A percentile compares a stretch with the other conserved stretches of the same genome.
phyloP scores from a whole-genome alignment of 148 eudicot species.

The Dianthus caryophyllus region DNA sequence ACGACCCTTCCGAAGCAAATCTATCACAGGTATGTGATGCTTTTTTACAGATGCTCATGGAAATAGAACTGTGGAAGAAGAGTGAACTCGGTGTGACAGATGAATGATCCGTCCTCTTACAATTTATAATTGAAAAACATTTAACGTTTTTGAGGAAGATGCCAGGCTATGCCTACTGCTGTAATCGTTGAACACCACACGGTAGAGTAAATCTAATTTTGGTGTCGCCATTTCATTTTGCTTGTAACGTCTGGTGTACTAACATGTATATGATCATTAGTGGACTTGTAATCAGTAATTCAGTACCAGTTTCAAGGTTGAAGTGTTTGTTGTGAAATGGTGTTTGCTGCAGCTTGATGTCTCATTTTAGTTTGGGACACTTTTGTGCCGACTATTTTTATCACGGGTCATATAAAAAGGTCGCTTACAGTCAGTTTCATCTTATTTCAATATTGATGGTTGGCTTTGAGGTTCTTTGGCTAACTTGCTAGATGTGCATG shows the following conservation, averaged over 20 bases:
- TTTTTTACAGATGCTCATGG: constrained; percentile 67
- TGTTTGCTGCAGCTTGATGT: too few relatives aligned
- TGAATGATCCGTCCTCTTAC: constrained; percentile 31
- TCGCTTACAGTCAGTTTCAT: neutral
- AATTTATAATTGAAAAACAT: neutral
- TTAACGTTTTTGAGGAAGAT: neutral
- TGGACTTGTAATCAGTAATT: neutral
- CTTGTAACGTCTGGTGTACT: too few relatives aligned
- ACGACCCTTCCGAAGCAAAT: constrained; percentile 66
- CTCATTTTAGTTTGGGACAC: too few relatives aligned
- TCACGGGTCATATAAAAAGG: too few relatives aligned
- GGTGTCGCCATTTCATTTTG: too few relatives aligned
- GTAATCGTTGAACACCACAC: too few relatives aligned
- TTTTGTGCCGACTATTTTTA: too few relatives aligned
- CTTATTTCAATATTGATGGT: too few relatives aligned
- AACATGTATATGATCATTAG: neutral
- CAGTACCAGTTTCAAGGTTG: neutral
- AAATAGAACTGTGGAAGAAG: constrained; percentile 54
- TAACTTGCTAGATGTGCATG: too few relatives aligned
- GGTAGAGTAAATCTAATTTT: neutral
- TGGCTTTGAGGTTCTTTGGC: too few relatives aligned
- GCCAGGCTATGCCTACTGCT: too few relatives aligned
- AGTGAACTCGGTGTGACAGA: constrained; percentile 37
- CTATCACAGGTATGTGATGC: constrained; percentile 95
- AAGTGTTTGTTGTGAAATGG: constrained; percentile 1